Base-by-base conservation (phyloP, 2,329 filamentous ascomycete species). In the Talaromyces sp. region DNA sequence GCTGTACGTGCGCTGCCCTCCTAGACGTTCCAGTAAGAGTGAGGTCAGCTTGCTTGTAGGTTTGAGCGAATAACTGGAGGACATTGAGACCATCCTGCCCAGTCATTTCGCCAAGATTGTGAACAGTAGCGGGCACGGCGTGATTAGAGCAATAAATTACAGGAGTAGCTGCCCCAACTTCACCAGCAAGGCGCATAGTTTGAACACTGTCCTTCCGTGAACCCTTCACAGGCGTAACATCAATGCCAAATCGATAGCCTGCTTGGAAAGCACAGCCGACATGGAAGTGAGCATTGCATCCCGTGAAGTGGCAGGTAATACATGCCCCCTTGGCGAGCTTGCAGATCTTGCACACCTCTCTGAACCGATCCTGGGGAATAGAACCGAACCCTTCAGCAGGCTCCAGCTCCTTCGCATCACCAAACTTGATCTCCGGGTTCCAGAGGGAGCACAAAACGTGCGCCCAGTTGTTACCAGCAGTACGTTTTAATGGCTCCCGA, bases 381-480 rank as follows among this genome's bases (percentile, higher is more conserved):
- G 89, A 87, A 3, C 89, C 88, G 58, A 99, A 91, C 17, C 93
- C 93, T 75, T 99, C 94, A 2, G 90, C 91, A 29, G 91, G 88
- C 62, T 91, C 89, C 30, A 99, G 77, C 16, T 88, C 85, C 65
- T 87, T 86, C 16, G 91, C 88, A 64, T 90, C 90, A 57, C 89
- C 92, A 71, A 97, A 99, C 67, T 92, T 94, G 65, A 96, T 87
- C 72, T 99, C 94, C 0, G 91, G 86, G 10, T 89, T 92, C 86
- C 90, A 97, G 16, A 96, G 80, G 1, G 94, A 92, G 68, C 94
- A 99, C 33, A 88, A 87, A 24, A 97, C 91, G 70, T 99, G 94
- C 14, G 97, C 90, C 94, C 94, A 99, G 67, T 97, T 97, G 75
- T 97, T 97, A 69, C 95, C 91, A 3, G 89, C 90, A 0, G 94